Conservation (phyloP, 2,329 filamentous ascomycete genomes). For the Colletotrichum cereale region DNA sequence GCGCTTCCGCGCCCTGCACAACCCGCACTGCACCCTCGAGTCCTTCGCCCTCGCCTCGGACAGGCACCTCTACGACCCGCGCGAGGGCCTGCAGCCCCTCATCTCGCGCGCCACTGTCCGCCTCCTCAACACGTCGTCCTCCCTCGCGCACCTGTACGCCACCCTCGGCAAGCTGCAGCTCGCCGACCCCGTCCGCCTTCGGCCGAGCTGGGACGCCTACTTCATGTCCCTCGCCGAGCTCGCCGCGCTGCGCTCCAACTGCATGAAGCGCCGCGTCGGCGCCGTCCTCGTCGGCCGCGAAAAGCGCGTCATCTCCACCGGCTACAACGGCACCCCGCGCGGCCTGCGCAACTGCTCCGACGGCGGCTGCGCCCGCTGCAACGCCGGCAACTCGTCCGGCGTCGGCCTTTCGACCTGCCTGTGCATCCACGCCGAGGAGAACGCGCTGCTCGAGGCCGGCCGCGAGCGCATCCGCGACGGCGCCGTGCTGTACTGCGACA, state of each 20-base stretch:
- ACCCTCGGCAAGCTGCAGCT: conserved; percentile 83
- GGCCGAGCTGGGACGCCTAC: conserved; percentile 95
- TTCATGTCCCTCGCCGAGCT: conserved; percentile 98
- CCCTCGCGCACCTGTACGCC: conserved; percentile 77
- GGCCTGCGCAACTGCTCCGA: conserved; percentile 91
- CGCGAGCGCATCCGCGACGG: conserved; percentile 88
- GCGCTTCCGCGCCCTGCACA: conserved; percentile 72
- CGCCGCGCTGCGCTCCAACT: conserved; percentile 91
- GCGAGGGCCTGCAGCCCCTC: conserved; percentile 77
- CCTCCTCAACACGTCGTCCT: conserved; percentile 85
- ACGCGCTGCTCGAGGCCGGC: conserved; percentile 93
- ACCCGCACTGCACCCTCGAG: conserved; percentile 58
- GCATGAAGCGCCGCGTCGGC: conserved; percentile 97
- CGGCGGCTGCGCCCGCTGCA: conserved; percentile 91
- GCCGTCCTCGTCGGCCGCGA: conserved; percentile 88
- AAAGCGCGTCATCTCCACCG: conserved; percentile 90
- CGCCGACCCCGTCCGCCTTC: conserved; percentile 80
- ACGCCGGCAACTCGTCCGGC: conserved; percentile 77
- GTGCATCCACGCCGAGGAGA: conserved; percentile 98
- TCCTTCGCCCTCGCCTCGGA: conserved; percentile 74
- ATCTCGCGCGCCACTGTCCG: conserved; percentile 86
- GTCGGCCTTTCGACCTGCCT: conserved; percentile 86
- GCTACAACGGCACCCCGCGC: conserved; percentile 97
- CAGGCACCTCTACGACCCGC: conserved; percentile 77
- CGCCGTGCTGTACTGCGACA: conserved; percentile 91